A percentile compares a stretch with the other conserved stretches of the same genome.
Evolutionary conservation across 306 rosid species (phyloP).

Genomic region (Cucumis cinereus): DNA sequence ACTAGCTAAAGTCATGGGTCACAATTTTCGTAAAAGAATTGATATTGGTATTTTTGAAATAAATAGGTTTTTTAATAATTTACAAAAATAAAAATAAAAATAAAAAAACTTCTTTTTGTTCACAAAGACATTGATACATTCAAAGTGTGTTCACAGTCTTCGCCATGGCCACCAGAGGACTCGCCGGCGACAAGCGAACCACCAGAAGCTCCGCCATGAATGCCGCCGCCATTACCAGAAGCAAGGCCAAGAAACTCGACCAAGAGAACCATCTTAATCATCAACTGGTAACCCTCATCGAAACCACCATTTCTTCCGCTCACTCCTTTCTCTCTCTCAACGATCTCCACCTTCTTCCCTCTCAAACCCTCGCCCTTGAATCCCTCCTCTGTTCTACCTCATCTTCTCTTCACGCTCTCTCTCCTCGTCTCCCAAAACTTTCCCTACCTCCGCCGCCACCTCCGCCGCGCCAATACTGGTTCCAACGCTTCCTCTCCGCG

Average conservation of each 20-base stretch:
- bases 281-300: slow-evolving; percentile 17
- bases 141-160: not conserved
- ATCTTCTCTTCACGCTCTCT: slow-evolving; percentile 7
- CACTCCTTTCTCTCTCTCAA: slow-evolving; percentile 47
- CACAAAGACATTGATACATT: not conserved
- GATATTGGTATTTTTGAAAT: no score
- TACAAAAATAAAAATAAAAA: no score
- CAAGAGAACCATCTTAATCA: not conserved
- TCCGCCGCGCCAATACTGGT: slow-evolving; percentile 32
- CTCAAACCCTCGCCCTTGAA: slow-evolving; percentile 12
- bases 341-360: slow-evolving; percentile 35
- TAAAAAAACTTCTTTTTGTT: not conserved
- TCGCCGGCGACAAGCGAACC: not conserved
- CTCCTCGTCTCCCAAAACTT: slow-evolving; percentile 1
- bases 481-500: slow-evolving; percentile 45
- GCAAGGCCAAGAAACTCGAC: not conserved
- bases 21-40: no score
- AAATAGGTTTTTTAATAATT: no score
- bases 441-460: slow-evolving; percentile 8
- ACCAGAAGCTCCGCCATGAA: not conserved
- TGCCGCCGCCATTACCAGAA: not conserved
- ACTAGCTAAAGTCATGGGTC: no score
- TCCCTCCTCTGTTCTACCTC: slow-evolving; percentile 12
- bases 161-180: slow-evolving; percentile 6
- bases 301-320: slow-evolving; percentile 25